phyloP scores from a whole-genome alignment of 1,139 yeast genomes.

The Geotrichum restrictum region DNA sequence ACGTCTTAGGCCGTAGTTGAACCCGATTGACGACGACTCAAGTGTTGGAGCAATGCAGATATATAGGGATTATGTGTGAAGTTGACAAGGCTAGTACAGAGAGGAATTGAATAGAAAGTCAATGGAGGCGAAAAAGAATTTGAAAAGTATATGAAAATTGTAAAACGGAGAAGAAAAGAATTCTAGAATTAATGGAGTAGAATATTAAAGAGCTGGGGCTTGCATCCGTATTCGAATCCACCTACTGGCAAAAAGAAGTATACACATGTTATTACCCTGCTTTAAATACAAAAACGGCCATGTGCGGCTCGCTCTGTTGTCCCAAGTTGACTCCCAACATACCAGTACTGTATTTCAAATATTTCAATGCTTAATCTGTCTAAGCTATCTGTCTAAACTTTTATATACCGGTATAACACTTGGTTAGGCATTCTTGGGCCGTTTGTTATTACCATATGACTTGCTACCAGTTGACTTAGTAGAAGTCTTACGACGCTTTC shows the following conservation, averaged over 20 bases:
- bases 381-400: not conserved
- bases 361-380: no score
- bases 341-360: no score
- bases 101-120: no score
- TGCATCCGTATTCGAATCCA: not conserved
- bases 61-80: no score
- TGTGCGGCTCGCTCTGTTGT: no score
- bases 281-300: not conserved
- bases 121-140: no score
- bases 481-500: conserved; percentile 1
- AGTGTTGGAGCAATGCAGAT: not conserved
- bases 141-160: no score
- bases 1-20: not conserved
- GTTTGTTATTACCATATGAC: not conserved
- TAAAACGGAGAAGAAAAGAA: not conserved
- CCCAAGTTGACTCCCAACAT: no score
- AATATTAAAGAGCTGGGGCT: conserved; percentile 1
- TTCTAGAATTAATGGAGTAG: not conserved
- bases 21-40: not conserved
- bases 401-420: no score
- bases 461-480: not conserved
- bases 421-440: conserved; percentile 4
- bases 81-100: not conserved
- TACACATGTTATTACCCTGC: not conserved
- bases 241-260: no score